Evolutionary conservation across 1,284 basidiomycete genomes (phyloP).

Genomic region (Cerioporus squamosus): DNA sequence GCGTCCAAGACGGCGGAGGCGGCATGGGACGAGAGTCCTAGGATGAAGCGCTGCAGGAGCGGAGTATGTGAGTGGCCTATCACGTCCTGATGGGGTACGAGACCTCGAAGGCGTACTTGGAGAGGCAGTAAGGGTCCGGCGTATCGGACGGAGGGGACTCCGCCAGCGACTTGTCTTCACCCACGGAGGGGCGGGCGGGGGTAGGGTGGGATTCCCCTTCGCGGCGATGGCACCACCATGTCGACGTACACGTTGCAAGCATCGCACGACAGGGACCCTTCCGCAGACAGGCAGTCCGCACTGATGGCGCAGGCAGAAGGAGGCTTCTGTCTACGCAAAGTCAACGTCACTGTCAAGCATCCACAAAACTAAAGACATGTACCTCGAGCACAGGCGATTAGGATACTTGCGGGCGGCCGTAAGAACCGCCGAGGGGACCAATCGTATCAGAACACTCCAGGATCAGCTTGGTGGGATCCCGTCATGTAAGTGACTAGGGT

Average conservation of each 20-base stretch:
- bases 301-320: neutral
- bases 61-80: slow-evolving; percentile 16
- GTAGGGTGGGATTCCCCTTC: slow-evolving; percentile 15
- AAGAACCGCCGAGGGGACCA: too few relatives aligned
- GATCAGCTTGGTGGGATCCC: slow-evolving; percentile 10
- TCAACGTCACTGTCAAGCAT: neutral
- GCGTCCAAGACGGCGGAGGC: slow-evolving; percentile 3
- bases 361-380: neutral
- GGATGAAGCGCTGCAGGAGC: slow-evolving; percentile 1
- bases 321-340: neutral
- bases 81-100: slow-evolving; percentile 6
- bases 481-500: slow-evolving; percentile 7
- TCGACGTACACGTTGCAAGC: slow-evolving; percentile 1
- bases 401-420: too few relatives aligned
- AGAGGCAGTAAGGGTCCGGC: slow-evolving; percentile 13
- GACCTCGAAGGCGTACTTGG: slow-evolving; percentile 4
- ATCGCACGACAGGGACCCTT: slow-evolving; percentile 10
- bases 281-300: neutral
- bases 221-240: neutral
- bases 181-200: slow-evolving; percentile 12
- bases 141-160: slow-evolving; percentile 12
- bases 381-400: neutral
- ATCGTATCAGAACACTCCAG: too few relatives aligned
- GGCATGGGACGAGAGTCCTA: neutral
- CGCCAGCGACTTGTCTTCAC: slow-evolving; percentile 10